phyloP scores from a whole-genome alignment of 225 moss, liverwort and hornwort species.

The Takakia lepidozioides region DNA sequence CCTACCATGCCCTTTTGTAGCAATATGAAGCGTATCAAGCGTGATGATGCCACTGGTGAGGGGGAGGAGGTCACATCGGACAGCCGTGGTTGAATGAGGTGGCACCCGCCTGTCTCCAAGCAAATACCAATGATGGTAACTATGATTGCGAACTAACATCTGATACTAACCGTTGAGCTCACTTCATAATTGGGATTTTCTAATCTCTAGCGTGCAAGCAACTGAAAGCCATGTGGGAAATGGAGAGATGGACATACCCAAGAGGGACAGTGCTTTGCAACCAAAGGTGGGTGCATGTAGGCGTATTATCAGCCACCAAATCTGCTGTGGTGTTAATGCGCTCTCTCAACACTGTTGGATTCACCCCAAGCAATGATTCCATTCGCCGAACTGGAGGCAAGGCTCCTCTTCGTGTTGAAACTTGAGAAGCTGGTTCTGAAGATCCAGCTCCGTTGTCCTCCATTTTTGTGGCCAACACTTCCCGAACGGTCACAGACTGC shows the following conservation, averaged over 20 bases:
- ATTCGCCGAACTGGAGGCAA: slow-evolving; percentile 94
- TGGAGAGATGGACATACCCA: slow-evolving; percentile 44
- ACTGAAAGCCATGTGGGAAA: too few relatives aligned
- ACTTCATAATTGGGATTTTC: too few relatives aligned
- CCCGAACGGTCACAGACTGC: slow-evolving; percentile 47
- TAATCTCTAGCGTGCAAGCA: too few relatives aligned
- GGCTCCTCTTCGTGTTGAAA: slow-evolving; percentile 46
- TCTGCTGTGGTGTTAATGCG: slow-evolving; percentile 69
- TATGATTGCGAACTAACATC: too few relatives aligned
- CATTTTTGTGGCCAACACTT: slow-evolving; percentile 41
- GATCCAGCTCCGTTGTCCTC: slow-evolving; percentile 35
- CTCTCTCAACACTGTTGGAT: slow-evolving; percentile 79
- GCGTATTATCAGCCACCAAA: slow-evolving; percentile 64
- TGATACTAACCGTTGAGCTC: too few relatives aligned
- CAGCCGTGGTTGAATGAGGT: slow-evolving; percentile 86
- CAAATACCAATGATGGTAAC: too few relatives aligned
- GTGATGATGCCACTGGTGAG: slow-evolving; percentile 94
- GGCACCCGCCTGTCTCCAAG: slow-evolving; percentile 76
- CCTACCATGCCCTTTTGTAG: slow-evolving; percentile 84
- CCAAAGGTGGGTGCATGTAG: slow-evolving; percentile 93
- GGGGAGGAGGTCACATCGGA: slow-evolving; percentile 89
- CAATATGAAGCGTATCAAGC: slow-evolving; percentile 89
- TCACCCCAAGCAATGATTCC: slow-evolving; percentile 90
- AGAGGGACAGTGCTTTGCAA: slow-evolving; percentile 96
- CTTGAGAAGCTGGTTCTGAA: slow-evolving; percentile 22